Evolutionary conservation across 805 yeast species (phyloP), one percentile per base, ranked within the genome.

Genomic region (Pichia nanzhaoensis): DNA sequence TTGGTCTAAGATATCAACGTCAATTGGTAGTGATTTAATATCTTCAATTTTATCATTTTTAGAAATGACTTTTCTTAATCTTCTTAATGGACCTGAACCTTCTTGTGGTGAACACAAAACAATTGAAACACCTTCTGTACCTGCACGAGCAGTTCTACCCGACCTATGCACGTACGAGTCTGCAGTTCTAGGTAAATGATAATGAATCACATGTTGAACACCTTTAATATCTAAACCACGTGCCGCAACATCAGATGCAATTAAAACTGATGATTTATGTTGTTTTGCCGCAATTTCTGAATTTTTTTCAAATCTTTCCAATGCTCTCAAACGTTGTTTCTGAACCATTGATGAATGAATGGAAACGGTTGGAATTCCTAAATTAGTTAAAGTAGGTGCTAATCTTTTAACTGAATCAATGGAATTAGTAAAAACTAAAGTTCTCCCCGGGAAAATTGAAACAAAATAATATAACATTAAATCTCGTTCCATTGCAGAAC

Each of bases 81-180:
- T 87, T 57, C 78, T 74, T 50, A 90, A 70, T 0, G 98, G 90
- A 0, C 96, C 96, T 46, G 88, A 74, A 0, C 95, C 88, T 60
- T 93, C 99, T 49, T 85, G 89, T 14, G 97, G 96, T 4, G 95
- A 85, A 57, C 96, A 88, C 44, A 93, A 70, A 77, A 89, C 80
- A 41, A 93, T 82, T 2, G 96, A 84, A n/a, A 93, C 96, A 71
- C 99, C 99, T 60, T 86, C 91, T 39, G 69, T 72, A 1, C 91
- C 93, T 1, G 95, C 97, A 71, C 99, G 83, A 0, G 95, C 98
- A n/a, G 99, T 93, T 75, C 99, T 81, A 50, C 99, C 99, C 1
- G 96, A 86, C 63, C 99, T 76, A 65, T 93, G 99, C 54, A 93
- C 82, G 59, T 93, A 93, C 41, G 88, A 80, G 59, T 93, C 99